Base-by-base conservation (phyloP, 2,329 filamentous ascomycete species). In the Hypoxylon sp. region DNA sequence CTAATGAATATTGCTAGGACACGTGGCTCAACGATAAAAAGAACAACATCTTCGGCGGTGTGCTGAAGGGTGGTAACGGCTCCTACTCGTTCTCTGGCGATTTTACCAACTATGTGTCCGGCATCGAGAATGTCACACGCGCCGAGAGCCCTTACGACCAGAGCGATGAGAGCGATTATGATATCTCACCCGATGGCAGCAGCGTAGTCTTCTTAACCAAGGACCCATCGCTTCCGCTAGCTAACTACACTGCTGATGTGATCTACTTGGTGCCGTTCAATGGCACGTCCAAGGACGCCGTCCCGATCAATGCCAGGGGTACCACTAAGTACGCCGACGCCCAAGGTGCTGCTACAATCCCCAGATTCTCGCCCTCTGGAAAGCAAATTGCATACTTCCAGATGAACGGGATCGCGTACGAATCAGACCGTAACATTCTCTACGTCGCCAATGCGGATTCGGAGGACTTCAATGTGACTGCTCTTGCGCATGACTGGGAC, bases 321-420 rank as follows among this genome's bases (percentile, higher is more conserved):
- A 64, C 40, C 34, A 67, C 63, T 11, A 58, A 60, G 52, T 66
- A 71, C 43, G 55, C 62, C 2, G 64, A 69, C 7, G 58, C 69
- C 1, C 55, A 71, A 46, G 72, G 72, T 2, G 71, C 71, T 7
- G 64, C 67, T 3, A 67, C 67, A 1, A 63, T 59, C 6, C 72
- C 72, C 4, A 61, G 64, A 9, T 87, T 86, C 69, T 85, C 82
- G 11, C 79, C 80, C 0, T 75, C 81, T 55, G 81, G 84, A 34
- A 77, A 74, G 35, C 73, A 76, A 40, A 70, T 83, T 30, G 83
- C 81, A 3, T 88, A 87, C 61, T 66, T 87, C 41, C 80, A 82
- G 59, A 86, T 84, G 82, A 75, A 77, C 51, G 76, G 77, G 2
- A 78, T 81, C 49, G 73, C 76, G 6, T 87, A 88, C 61, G 84